Evolutionary conservation across 305 asterid genomes (phyloP), one percentile per base, ranked within the genome.

Genomic region (Plantago coronopus): DNA sequence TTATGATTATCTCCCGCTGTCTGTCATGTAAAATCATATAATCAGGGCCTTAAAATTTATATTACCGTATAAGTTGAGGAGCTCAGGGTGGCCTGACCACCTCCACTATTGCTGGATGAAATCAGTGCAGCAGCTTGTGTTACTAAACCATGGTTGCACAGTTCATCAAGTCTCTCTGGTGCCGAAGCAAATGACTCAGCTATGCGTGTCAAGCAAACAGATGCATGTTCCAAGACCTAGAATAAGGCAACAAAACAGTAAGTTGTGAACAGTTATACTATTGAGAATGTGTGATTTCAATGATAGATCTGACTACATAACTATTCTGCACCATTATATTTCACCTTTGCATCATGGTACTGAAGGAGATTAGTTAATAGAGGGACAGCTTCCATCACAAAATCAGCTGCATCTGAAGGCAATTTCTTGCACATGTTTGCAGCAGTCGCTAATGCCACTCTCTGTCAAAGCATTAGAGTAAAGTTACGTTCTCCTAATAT

Each of bases 341-440:
- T 61, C 68, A 86, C 99, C 97, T 94, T 94, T 20, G 99, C 86
- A 80, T 94, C 99, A 49, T 87, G 97, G 76, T 94, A 94, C 75
- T 94, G 99, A 48, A 94, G 93, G 64, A 94, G 95, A 72, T 94
- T 94, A 13, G 97, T 94, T 83, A 94, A 77, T 73, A 94, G 74
- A 0, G 99, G 99, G 60, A 94, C 97, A 59, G 97, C 99, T 80
- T 87, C 97, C 99, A 94, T 88, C 17, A 94, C 99, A 44, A 87
- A 94, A 73, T 94, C 99, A 74, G 97, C 78, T 16, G 96, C 97
- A 86, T 94, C 97, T 17, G 96, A 84, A 46, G 99, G 95, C 38
- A 90, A 82, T 73, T 94, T 94, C 81, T 91, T 94, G 84, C 99
- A 94, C 89, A 94, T 87, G 70, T 94, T 94, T 71, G 99, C 99